These are phyloP conservation scores for Puccinia polysora DNA, from an alignment of 1,284 basidiomycete species.

Conservation along the genomic window DNA sequence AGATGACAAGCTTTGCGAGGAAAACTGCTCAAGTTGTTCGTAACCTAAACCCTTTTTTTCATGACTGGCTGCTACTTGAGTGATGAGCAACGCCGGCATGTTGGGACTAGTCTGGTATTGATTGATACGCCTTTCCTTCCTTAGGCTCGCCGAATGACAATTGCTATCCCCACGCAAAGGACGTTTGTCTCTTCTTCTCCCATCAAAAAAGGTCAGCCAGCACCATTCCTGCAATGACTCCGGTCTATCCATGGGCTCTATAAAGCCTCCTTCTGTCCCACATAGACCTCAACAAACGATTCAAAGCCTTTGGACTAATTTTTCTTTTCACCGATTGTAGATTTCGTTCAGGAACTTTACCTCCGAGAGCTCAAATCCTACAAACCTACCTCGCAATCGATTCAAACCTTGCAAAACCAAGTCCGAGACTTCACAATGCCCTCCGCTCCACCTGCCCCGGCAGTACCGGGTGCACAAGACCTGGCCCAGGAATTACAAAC, in stretches of 20 bases:
- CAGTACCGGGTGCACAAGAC: conserved; percentile 53
- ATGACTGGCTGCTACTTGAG: background rate
- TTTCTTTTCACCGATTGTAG: conserved; percentile 56
- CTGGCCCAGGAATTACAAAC: conserved; percentile 55
- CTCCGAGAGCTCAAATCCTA: conserved; percentile 82
- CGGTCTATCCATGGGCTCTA: background rate
- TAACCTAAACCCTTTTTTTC: background rate
- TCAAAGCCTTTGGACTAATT: background rate
- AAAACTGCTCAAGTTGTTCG: conserved; percentile 9
- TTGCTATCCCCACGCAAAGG: conserved; percentile 15
- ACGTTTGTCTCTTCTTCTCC: conserved; percentile 27
- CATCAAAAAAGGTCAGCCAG: conserved; percentile 27
- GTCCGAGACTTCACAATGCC: conserved; percentile 56
- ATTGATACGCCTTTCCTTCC: background rate
- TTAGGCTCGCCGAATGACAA: conserved; percentile 22
- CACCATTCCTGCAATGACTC: background rate
- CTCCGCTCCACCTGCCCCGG: conserved; percentile 53
- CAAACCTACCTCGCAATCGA: conserved; percentile 60
- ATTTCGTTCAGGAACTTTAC: conserved; percentile 88
- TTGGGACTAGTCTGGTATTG: background rate
- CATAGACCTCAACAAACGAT: background rate
- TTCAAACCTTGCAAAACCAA: conserved; percentile 48
- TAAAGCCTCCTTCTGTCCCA: background rate
- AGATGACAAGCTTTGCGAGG: conserved; percentile 4
- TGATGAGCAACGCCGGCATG: background rate